These are phyloP conservation scores for Pittosporum tobira DNA, from an alignment of 129 eudicot genomes.

Conservation along the genomic window DNA sequence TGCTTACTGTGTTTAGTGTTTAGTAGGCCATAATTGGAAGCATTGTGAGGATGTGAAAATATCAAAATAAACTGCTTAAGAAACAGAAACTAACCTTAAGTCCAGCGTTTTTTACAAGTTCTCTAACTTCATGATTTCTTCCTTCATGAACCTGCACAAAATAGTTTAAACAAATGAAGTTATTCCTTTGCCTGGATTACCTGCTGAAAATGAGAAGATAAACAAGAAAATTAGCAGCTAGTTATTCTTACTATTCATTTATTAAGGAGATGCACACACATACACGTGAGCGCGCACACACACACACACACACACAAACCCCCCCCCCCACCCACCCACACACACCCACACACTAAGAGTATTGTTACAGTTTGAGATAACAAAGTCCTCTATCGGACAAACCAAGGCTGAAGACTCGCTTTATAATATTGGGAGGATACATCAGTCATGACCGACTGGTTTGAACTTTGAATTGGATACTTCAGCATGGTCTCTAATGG, in stretches of 20 bases:
- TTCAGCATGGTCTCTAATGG: too few relatives aligned
- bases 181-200: not conserved
- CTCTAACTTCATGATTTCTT: constrained; percentile 96
- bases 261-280: not conserved
- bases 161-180: not conserved
- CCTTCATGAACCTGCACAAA: constrained; percentile 87
- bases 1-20: not conserved
- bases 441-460: too few relatives aligned
- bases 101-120: constrained; percentile 94
- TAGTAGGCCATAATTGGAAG: too few relatives aligned
- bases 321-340: too few relatives aligned
- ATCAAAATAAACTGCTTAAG: constrained; percentile 2
- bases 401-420: too few relatives aligned
- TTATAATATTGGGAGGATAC: too few relatives aligned
- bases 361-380: too few relatives aligned
- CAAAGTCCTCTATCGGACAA: too few relatives aligned
- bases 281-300: too few relatives aligned
- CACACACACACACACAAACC: too few relatives aligned
- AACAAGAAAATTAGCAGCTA: not conserved
- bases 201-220: not conserved
- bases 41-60: not conserved
- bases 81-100: constrained; percentile 53
- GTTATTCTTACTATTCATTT: not conserved
- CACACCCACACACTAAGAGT: too few relatives aligned
- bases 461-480: too few relatives aligned